Evolutionary conservation across 192 early-diverging fungal species (phyloP).

Genomic region (Coemansia sp.): DNA sequence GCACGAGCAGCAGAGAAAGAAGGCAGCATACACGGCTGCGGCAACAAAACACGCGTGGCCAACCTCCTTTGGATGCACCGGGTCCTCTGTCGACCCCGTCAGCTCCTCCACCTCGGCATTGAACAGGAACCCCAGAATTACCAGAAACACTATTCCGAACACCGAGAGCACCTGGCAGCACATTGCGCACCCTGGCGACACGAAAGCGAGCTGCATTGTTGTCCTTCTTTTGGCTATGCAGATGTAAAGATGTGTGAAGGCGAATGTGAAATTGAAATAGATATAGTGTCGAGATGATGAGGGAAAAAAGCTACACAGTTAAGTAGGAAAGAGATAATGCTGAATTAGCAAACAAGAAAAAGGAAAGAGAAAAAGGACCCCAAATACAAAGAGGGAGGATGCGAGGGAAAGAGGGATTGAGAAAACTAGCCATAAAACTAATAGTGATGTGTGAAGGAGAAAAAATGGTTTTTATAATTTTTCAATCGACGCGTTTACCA

Average conservation of each 20-base stretch:
- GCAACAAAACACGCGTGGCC: conserved; percentile 54
- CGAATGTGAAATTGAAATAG: conserved; percentile 1
- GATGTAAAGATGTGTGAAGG: conserved; percentile 6
- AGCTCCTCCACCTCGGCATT: conserved; percentile 53
- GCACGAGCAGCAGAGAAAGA: conserved; percentile 56
- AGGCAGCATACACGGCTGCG: conserved; percentile 48
- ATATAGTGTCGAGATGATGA: not conserved
- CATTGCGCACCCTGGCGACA: conserved; percentile 55
- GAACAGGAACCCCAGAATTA: conserved; percentile 53
- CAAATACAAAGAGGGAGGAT: not conserved
- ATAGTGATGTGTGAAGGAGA: too few species aligned
- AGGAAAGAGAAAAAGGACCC: not conserved
- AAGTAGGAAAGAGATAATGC: not conserved
- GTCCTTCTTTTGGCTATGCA: not conserved
- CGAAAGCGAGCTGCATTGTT: conserved; percentile 53
- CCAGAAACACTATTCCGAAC: conserved; percentile 52
- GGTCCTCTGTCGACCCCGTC: conserved; percentile 52
- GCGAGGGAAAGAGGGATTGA: too few species aligned
- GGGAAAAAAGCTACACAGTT: not conserved
- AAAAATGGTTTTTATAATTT: too few species aligned
- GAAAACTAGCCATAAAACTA: too few species aligned
- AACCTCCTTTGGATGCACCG: conserved; percentile 54
- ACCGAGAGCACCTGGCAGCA: conserved; percentile 55
- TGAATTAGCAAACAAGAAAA: not conserved
- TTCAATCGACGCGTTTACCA: too few species aligned